Base-by-base conservation (phyloP, 352 stramenopile genomes). In the Globisporangium perplexum region DNA sequence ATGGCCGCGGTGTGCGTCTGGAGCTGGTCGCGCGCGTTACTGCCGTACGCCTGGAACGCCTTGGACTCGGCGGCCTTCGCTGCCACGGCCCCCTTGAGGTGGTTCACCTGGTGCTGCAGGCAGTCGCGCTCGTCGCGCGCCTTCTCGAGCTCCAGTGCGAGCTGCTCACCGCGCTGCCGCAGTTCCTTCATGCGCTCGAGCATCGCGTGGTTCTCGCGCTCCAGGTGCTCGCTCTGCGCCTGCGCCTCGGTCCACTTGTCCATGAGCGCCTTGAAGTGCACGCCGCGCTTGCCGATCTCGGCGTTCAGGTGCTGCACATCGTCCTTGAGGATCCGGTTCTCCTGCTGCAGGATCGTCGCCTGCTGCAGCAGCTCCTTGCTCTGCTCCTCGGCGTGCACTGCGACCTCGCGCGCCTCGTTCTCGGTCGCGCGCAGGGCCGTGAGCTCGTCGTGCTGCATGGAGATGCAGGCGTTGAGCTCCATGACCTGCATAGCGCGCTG, bases 371-470 rank as follows among this genome's bases (percentile, higher is more conserved):
- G 45, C 20, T 83, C 73, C 48, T 83, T 78, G 20, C 53, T 53
- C 18, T 56, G 59, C 18, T 76, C 64, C 42, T 91, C 81, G 11
- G 66, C 68, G 30, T 78, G 55, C 22, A 72, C 53, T 0, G 76
- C 54, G 3, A 76, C 61, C 33, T 72, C 59, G 2, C 67, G 63
- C 3, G 72, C 59, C 47, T 87, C 71, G 22, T 59, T 50, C 24
- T 69, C 63, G 18, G 51, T 68, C 0, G 73, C 59, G 14, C 72
- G 75, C 23, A 90, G 58, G 17, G 71, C 70, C 42, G 72, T 66
- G 20, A 88, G 53, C 59, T 90, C 80, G 49, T 90, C 80, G 45
- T 88, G 71, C 54, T 87, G 74, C 81, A 89, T 91, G 22, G 81
- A 87, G 39, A 88, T 73, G 30, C 71, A 84, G 0, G 81, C 81